Percentiles rank a stretch among this genome's conserved stretches.
These are phyloP conservation scores for Pyricularia pennisetigena DNA, from an alignment of 2,329 filamentous ascomycete species.

Conservation along the genomic window DNA sequence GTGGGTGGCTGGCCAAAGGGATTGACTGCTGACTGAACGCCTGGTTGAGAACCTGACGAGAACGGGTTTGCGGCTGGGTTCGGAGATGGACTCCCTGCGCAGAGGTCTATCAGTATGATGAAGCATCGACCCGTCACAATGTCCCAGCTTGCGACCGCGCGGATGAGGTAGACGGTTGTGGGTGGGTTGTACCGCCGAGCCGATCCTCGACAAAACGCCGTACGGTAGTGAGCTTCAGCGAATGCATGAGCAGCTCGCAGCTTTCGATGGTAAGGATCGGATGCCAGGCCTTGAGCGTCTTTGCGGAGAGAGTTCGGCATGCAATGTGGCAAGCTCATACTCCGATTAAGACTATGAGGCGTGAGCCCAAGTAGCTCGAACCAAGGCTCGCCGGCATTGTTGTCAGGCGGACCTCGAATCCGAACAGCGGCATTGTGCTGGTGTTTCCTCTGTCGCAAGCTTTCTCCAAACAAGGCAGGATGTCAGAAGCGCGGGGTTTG, in stretches of 20 bases:
- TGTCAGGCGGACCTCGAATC: neutral
- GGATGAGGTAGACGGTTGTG: neutral
- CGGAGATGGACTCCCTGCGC: slow-evolving; percentile 6
- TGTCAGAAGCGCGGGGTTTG: neutral
- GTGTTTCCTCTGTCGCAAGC: neutral
- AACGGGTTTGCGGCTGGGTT: slow-evolving; percentile 5
- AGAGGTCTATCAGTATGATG: slow-evolving; percentile 1
- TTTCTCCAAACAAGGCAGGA: neutral
- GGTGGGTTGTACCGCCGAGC: neutral
- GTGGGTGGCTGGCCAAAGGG: slow-evolving; percentile 1
- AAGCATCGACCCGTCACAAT: neutral
- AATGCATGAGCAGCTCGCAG: neutral
- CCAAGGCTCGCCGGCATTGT: neutral
- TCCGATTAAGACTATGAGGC: neutral
- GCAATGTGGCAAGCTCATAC: neutral
- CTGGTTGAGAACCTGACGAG: neutral
- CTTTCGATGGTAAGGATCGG: neutral
- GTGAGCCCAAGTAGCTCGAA: neutral
- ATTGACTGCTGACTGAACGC: neutral
- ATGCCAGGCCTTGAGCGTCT: neutral
- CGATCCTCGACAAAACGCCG: neutral
- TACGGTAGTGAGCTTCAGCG: neutral
- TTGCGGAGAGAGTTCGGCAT: neutral
- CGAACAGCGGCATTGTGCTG: neutral
- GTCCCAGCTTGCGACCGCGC: neutral